A percentile compares a stretch with the other conserved stretches of the same genome.
Evolutionary conservation across 1,284 basidiomycete species (phyloP).

Genomic region (Crepidotus sp.): DNA sequence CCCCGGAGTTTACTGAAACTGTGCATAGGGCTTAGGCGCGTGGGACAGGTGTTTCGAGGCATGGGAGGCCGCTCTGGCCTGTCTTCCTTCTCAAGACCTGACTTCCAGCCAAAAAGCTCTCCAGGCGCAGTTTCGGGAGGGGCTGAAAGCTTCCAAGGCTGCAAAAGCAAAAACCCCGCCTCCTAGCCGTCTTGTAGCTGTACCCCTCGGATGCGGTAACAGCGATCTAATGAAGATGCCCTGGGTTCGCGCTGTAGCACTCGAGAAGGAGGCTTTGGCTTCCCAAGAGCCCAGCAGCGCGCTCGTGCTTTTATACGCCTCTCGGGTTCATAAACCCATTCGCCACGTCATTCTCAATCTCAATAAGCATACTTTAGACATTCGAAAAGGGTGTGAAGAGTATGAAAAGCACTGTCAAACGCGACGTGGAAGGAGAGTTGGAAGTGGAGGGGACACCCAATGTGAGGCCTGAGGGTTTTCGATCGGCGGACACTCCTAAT

Average conservation of each 20-base stretch:
- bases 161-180: conserved; percentile 12
- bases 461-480: neutral
- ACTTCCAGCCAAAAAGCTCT: conserved; percentile 22
- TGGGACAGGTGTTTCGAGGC: conserved; percentile 22
- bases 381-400: conserved; percentile 24
- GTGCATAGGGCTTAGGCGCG: conserved; percentile 16
- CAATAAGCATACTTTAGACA: conserved; percentile 18
- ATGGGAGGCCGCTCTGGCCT: conserved; percentile 25
- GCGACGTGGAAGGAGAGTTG: conserved; percentile 13
- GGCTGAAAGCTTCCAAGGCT: conserved; percentile 23
- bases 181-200: conserved; percentile 19
- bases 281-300: conserved; percentile 5
- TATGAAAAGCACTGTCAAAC: conserved; percentile 20
- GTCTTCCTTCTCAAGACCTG: conserved; percentile 21
- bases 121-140: conserved; percentile 24
- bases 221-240: conserved; percentile 11
- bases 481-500: neutral
- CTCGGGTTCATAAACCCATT: conserved; percentile 2
- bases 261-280: conserved; percentile 6
- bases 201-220: conserved; percentile 18
- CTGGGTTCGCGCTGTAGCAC: conserved; percentile 19
- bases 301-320: conserved; percentile 9
- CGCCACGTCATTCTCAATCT: neutral
- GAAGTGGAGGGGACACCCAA: conserved; percentile 15
- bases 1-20: neutral